Conservation (phyloP, 2,329 filamentous ascomycete species). For the Pseudocercospora crystallina region DNA sequence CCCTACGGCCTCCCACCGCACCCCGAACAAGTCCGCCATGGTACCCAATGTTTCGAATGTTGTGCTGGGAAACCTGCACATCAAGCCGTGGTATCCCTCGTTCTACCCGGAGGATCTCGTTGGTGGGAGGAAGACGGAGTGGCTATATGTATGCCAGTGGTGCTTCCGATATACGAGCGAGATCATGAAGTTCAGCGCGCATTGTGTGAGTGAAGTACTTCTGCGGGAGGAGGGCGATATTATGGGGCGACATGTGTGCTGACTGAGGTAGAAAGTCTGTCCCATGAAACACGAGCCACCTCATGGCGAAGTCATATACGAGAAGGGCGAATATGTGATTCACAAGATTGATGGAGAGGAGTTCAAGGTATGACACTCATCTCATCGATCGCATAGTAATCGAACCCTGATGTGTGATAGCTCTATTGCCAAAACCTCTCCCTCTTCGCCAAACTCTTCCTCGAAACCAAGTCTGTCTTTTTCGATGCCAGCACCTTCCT, state of each 20-base stretch:
- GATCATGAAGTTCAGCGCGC: constrained; percentile 48
- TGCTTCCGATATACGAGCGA: constrained; percentile 89
- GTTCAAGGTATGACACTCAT: constrained; percentile 54
- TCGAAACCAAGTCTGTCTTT: constrained; percentile 97
- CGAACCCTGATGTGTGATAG: constrained; percentile 23
- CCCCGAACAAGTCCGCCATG: constrained; percentile 25
- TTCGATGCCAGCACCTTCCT: constrained; percentile 94
- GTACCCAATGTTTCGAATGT: constrained; percentile 85
- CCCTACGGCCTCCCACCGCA: constrained; percentile 13
- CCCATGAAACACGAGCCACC: constrained; percentile 43
- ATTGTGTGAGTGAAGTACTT: constrained; percentile 38
- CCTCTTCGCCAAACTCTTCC: constrained; percentile 93
- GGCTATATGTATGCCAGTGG: constrained; percentile 82
- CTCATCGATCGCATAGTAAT: not conserved
- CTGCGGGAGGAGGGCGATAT: not conserved
- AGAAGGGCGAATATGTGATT: constrained; percentile 76
- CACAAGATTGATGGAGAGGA: constrained; percentile 91
- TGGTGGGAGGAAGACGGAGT: constrained; percentile 42
- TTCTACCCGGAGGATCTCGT: constrained; percentile 73
- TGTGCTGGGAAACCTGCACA: constrained; percentile 77
- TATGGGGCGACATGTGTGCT: constrained; percentile 10
- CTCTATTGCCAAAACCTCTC: constrained; percentile 94
- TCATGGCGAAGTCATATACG: constrained; percentile 75
- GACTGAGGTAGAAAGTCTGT: constrained; percentile 44
- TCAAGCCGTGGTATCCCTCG: constrained; percentile 89